Percentiles rank a stretch among this genome's conserved stretches.
Conservation (phyloP, 148 eudicot species). For the Simmondsia chinensis region DNA sequence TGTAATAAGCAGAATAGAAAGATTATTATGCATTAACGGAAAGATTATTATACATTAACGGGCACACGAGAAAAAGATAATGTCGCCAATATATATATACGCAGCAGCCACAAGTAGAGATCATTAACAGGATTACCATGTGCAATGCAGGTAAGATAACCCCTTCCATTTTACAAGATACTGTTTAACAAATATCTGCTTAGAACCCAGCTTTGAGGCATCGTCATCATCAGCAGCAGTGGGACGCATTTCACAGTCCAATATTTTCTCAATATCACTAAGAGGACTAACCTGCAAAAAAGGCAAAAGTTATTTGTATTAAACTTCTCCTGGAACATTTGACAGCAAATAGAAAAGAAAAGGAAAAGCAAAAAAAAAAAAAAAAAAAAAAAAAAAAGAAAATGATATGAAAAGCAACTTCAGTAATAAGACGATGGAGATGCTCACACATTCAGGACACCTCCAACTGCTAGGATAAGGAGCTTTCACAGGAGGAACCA, state of each 20-base stretch:
- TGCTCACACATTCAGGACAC: constrained; percentile 90
- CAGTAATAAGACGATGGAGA: constrained; percentile 3
- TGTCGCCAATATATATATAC: too few relatives aligned
- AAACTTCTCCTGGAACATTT: too few relatives aligned
- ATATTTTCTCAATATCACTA: constrained; percentile 83
- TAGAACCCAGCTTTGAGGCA: constrained; percentile 56
- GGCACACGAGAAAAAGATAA: too few relatives aligned
- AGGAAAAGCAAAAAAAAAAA: too few relatives aligned
- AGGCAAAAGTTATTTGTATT: too few relatives aligned
- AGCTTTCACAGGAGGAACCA: constrained; percentile 65
- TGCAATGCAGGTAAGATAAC: constrained; percentile 85
- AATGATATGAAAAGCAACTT: too few relatives aligned
- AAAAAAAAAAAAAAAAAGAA: constrained; percentile 6
- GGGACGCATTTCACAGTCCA: constrained; percentile 84
- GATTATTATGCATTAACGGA: too few relatives aligned
- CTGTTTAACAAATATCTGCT: constrained; percentile 70
- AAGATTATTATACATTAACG: too few relatives aligned
- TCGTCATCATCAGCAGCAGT: constrained; percentile 57
- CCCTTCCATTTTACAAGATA: constrained; percentile 99
- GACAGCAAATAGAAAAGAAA: too few relatives aligned
- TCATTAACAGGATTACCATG: constrained; percentile 45
- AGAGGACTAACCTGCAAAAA: constrained; percentile 77
- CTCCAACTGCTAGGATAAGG: constrained; percentile 78
- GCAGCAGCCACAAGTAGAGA: too few relatives aligned
- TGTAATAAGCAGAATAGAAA: too few relatives aligned